These are phyloP conservation scores for Gonapodya sp. DNA, from an alignment of 192 early-diverging fungal species.

Conservation along the genomic window DNA sequence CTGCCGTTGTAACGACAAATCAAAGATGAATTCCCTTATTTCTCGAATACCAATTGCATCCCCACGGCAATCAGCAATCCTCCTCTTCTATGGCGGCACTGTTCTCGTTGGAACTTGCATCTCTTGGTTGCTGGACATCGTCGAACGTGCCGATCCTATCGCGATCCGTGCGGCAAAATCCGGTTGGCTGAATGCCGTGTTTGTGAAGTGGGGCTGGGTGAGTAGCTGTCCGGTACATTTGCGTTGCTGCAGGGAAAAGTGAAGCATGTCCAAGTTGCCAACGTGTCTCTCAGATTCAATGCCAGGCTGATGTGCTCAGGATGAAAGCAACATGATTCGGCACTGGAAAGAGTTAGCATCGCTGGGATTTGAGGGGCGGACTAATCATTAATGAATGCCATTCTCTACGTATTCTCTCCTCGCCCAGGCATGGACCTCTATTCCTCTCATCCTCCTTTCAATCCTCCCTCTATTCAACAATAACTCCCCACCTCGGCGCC, in stretches of 20 bases:
- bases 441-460: conserved; percentile 36
- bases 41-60: too few species aligned
- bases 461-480: conserved; percentile 16
- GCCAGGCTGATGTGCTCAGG: too few species aligned
- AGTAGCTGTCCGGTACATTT: conserved; percentile 12
- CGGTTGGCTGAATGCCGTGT: conserved; percentile 64
- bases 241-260: too few species aligned
- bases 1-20: too few species aligned
- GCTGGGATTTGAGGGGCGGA: too few species aligned
- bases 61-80: background rate
- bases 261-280: too few species aligned
- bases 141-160: background rate
- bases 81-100: background rate
- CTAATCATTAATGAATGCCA: too few species aligned
- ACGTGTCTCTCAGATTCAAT: too few species aligned
- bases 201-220: conserved; percentile 81
- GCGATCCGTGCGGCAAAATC: conserved; percentile 29
- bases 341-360: too few species aligned
- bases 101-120: background rate
- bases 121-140: background rate
- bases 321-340: too few species aligned
- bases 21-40: too few species aligned
- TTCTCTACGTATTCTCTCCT: background rate
- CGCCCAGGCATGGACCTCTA: conserved; percentile 56
- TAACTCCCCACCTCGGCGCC: background rate